phyloP scores from a whole-genome alignment of 2,329 filamentous ascomycete species.

The Penicillium nordicum region DNA sequence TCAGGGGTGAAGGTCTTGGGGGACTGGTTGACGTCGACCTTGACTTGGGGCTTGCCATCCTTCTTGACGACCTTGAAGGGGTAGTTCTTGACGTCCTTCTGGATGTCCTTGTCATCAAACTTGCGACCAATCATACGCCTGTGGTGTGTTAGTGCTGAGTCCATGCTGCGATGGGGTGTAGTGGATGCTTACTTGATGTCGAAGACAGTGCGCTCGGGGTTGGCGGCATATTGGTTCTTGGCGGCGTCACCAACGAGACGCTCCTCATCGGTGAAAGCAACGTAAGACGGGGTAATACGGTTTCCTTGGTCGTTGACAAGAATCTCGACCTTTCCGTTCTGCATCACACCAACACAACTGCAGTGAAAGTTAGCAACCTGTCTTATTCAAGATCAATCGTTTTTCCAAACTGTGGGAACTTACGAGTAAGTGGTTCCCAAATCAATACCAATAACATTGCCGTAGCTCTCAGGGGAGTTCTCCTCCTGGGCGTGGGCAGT shows the following conservation, averaged over 20 bases:
- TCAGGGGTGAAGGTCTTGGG: constrained; percentile 64
- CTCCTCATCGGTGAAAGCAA: constrained; percentile 95
- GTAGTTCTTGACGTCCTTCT: constrained; percentile 96
- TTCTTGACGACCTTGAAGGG: constrained; percentile 91
- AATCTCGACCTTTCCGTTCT: constrained; percentile 92
- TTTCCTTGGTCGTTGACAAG: constrained; percentile 95
- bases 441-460: constrained; percentile 94
- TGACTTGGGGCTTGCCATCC: constrained; percentile 82
- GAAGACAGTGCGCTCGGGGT: constrained; percentile 72
- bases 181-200: constrained; percentile 72
- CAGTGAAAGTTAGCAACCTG: constrained; percentile 40
- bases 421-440: constrained; percentile 76
- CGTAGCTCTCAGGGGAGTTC: constrained; percentile 70
- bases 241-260: constrained; percentile 94
- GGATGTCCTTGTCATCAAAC: constrained; percentile 78
- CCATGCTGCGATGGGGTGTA: background rate
- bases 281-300: constrained; percentile 92
- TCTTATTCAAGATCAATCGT: background rate
- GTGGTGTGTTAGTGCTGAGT: constrained; percentile 31
- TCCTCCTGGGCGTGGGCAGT: constrained; percentile 66
- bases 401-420: constrained; percentile 6
- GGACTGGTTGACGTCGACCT: constrained; percentile 59
- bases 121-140: constrained; percentile 85
- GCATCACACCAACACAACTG: constrained; percentile 92
- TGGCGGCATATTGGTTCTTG: constrained; percentile 87